Base-by-base conservation (phyloP, 495 filamentous ascomycete species). In the Apiosordaria backusii region DNA sequence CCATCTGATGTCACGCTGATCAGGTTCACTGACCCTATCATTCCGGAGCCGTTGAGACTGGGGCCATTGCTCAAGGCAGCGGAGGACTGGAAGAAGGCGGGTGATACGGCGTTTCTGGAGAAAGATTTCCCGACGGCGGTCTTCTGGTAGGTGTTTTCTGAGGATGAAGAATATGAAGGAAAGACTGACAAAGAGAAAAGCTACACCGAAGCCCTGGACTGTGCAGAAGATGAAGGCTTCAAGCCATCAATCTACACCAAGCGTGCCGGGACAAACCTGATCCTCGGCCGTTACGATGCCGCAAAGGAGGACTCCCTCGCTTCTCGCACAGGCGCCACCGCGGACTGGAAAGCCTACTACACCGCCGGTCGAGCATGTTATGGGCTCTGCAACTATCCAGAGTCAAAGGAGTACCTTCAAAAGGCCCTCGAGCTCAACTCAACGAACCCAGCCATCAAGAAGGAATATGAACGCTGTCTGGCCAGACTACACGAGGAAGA, bases 321-420 rank as follows among this genome's bases (percentile, higher is more conserved):
- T 1, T 74, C 77, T 0, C 69, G 74, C 19, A 69, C 70, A 4
- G 66, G 64, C 16, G 62, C 67, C 0, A 29, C 71, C 0, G 57
- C 74, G 0, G 75, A 79, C 50, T 81, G 83, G 73, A 84, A 84
- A 66, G 82, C 76, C 9, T 78, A 83, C 63, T 83, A 80, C 70
- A 79, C 79, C 15, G 80, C 80, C 40, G 78, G 79, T 15, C 76
- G 78, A 27, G 82, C 83, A 21, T 71, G 81, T 0, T 87, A 86
- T 71, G 70, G 76, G 9, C 76, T 85, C 2, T 72, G 74, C 63
- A 70, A 77, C 55, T 86, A 78, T 63, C 6, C 57, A 15, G 63
- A 69, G 18, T 68, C 68, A 67, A 73, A 69, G 26, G 25, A 52
- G 2, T 61, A 72, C 53, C 72, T 78, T 7, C 66, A 60, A 72